Percentiles rank a stretch among this genome's conserved stretches.
Conservation (phyloP, 148 eudicot genomes). For the Cornus florida region DNA sequence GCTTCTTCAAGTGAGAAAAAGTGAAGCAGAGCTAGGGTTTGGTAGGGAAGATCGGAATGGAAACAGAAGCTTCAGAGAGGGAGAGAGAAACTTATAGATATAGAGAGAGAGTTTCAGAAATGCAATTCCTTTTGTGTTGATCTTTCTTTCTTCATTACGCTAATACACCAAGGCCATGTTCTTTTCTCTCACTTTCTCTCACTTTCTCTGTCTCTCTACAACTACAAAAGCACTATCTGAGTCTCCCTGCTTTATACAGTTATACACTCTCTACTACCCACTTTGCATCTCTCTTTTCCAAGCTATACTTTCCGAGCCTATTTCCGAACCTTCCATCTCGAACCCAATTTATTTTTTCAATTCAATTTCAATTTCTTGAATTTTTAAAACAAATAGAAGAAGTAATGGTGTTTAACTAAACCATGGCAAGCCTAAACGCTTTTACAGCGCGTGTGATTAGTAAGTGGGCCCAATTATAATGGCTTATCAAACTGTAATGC, state of each 20-base stretch:
- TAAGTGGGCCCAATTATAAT: no score
- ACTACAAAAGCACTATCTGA: slow-evolving; percentile 14
- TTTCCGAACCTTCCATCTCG: slow-evolving; percentile 18
- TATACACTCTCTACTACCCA: background rate
- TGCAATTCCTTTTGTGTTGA: slow-evolving; percentile 3
- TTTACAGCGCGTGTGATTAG: background rate
- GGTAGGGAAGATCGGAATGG: background rate
- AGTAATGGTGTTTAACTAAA: background rate
- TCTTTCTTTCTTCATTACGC: slow-evolving; percentile 11
- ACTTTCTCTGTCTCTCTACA: slow-evolving; percentile 16
- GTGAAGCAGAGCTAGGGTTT: slow-evolving; percentile 11
- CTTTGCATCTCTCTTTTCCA: background rate
- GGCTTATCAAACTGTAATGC: no score
- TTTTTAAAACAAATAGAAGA: background rate
- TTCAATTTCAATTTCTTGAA: background rate
- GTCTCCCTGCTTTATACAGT: background rate
- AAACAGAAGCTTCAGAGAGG: slow-evolving; percentile 1
- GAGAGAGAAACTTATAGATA: slow-evolving; percentile 5
- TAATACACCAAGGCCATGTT: background rate
- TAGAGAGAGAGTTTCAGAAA: slow-evolving; percentile 3
- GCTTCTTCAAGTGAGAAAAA: background rate
- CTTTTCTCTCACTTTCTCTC: background rate
- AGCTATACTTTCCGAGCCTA: slow-evolving; percentile 19
- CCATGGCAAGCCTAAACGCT: background rate
- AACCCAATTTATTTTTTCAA: background rate